Base-by-base conservation (phyloP, 208 protist genomes). In the Leptomonas seymouri region DNA sequence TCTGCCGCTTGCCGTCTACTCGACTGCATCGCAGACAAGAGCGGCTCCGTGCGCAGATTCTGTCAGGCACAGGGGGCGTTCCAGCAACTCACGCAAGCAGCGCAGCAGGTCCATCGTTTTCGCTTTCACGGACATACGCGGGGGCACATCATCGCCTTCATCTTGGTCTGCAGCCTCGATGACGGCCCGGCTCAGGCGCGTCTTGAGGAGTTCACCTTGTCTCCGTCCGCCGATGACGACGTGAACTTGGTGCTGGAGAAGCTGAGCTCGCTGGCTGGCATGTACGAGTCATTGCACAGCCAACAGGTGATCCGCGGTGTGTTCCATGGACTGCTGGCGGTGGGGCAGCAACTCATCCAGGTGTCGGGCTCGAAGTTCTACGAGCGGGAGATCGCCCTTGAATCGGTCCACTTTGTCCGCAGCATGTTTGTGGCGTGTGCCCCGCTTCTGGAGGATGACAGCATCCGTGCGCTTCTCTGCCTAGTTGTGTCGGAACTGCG, bases 1-100 rank as follows among this genome's bases (percentile, higher is more conserved):
- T 36, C 48, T n/a, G 67, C 86, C 8, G 75, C 69, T 25, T 87
- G 87, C 46, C 74, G 60, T 0, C 69, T 94, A 44, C 84, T 96
- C 12, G 81, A 85, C 45, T 56, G 62, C 31, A 56, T 93, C 30
- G 67, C 77, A 9, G 76, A 84, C 50, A 90, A 86, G 51, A 84
- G 70, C 55, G 25, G 25, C 34, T 36, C 42, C 16, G 72, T 86
- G 23, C 80, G 67, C 20, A 45, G 20, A 28, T 77, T 75, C 31
- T 74, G 77, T 39, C 31, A 30, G 11, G 18, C 23, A 18, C 76
- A 70, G 45, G 39, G n/a, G 0, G 23, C 60, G 15, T 81, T 81
- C 42, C 30, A 46, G 36, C 25, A 36, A 34, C 53, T 81, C 44
- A 48, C 18, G 60, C 66, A 71, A 23, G 58, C 63, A 39, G 64